A percentile compares a stretch with the other conserved stretches of the same genome.
Evolutionary conservation across 164 flowering plant genomes (phyloP).

Genomic region (Euptelea pleiosperma): DNA sequence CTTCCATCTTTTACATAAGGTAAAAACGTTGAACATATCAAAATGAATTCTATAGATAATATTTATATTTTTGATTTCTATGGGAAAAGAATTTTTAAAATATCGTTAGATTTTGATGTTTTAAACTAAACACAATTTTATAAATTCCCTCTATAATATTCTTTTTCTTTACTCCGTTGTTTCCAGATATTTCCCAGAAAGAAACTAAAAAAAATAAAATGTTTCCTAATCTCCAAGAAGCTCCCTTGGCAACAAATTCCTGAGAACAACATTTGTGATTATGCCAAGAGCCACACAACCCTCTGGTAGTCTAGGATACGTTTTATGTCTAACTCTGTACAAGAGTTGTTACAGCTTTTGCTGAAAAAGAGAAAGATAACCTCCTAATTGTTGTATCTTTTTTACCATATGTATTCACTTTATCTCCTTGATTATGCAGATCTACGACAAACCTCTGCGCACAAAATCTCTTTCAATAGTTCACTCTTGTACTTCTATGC

Average conservation of each 20-base stretch:
- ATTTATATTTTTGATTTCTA: too few species aligned
- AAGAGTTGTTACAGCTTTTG: not conserved
- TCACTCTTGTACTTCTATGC: conserved; percentile 66
- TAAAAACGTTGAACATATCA: too few species aligned
- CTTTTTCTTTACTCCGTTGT: too few species aligned
- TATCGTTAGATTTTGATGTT: not conserved
- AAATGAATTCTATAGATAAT: too few species aligned
- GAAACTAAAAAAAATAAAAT: too few species aligned
- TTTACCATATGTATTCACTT: not conserved
- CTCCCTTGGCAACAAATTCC: not conserved
- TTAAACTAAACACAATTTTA: too few species aligned
- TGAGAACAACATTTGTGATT: not conserved
- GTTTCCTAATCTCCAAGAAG: too few species aligned
- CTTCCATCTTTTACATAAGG: not conserved
- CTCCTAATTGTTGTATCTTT: not conserved
- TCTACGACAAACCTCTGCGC: conserved; percentile 63
- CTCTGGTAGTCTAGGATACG: too few species aligned
- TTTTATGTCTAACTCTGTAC: not conserved
- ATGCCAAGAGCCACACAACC: too few species aligned
- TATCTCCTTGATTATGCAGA: conserved; percentile 36
- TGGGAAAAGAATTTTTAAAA: not conserved
- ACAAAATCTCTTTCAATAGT: conserved; percentile 75
- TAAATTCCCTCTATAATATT: too few species aligned
- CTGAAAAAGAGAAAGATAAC: not conserved
- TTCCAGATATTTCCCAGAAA: too few species aligned